phyloP scores from a whole-genome alignment of 2,329 filamentous ascomycete genomes.

The Ilyonectria robusta region DNA sequence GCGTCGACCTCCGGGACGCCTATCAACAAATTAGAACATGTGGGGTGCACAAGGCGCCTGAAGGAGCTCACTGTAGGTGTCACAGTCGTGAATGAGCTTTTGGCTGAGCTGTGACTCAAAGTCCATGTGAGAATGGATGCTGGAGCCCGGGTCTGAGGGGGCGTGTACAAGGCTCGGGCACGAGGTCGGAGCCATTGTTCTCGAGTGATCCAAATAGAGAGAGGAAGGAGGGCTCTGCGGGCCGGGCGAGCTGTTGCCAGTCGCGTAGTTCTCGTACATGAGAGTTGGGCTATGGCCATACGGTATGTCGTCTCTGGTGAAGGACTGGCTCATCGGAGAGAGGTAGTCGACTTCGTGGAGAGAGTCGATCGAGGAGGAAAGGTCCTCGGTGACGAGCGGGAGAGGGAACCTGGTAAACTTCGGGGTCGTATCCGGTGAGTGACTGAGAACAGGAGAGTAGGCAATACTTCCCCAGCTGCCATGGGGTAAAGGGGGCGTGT shows the following conservation, averaged over 20 bases:
- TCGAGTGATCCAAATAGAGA: conserved; percentile 68
- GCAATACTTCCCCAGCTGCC: conserved; percentile 63
- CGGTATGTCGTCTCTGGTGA: conserved; percentile 70
- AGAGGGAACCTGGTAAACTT: conserved; percentile 62
- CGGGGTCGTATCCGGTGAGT: conserved; percentile 52
- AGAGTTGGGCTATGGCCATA: conserved; percentile 70
- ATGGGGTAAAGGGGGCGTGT: conserved; percentile 57
- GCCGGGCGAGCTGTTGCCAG: conserved; percentile 65
- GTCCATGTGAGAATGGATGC: conserved; percentile 72
- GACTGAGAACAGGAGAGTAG: conserved; percentile 59
- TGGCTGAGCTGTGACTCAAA: conserved; percentile 69
- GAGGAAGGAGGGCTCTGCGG: conserved; percentile 69
- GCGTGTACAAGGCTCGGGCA: conserved; percentile 74
- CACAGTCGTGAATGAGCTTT: conserved; percentile 69
- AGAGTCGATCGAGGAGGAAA: conserved; percentile 70
- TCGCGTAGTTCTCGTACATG: conserved; percentile 70
- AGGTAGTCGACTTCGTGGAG: conserved; percentile 75
- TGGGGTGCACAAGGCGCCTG: conserved; percentile 53
- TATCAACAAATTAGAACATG: conserved; percentile 56
- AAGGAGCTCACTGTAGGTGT: conserved; percentile 67
- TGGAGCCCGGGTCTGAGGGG: conserved; percentile 73
- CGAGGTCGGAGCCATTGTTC: conserved; percentile 67
- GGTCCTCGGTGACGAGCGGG: conserved; percentile 63
- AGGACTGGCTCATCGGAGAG: conserved; percentile 71
- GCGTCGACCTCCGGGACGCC: conserved; percentile 68